Evolutionary conservation across 345 rosid species (phyloP), one percentile per base, ranked within the genome.

Genomic region (Hibiscus mutabilis): DNA sequence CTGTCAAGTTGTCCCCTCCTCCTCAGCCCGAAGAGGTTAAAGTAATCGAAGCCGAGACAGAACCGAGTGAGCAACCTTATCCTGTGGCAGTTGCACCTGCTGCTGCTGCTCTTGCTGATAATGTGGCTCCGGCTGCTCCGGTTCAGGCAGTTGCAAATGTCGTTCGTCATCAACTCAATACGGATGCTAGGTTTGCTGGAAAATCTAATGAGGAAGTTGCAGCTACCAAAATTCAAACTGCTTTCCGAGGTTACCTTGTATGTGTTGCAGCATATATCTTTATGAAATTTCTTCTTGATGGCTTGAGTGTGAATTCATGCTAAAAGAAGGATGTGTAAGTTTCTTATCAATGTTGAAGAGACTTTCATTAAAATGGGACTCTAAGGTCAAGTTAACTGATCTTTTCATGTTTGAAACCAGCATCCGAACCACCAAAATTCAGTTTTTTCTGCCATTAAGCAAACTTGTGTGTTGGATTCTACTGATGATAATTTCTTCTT

Each of bases 241-340:
- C 93, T 22, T 90, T 92, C 77, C 87, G 97, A 70, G 97, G 90
- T 49, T 89, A 90, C 70, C 60, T 86, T 97, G 99, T 92, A 80
- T 53, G 80, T 60, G 55, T 51, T 70, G 8, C 44, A 14, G 3
- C 18, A 31, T 7, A 31, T 3, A n/a, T 33, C 24, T 61, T 61
- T 33, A n/a, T 61, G 47, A n/a, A 60, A 16, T 24, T 16, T 60
- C 6, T 29, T 31, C 13, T 33, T 16, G 66, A 60, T 60, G 13
- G 24, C 24, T 49, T 67, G 42, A 67, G 35, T 13, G 16, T 35
- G 46, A 61, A n/a, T 61, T 35, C 14, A 42, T 42, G 1, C 46
- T 42, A 42, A 0, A 10, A 42, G 46, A 42, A 42, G 46, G 0
- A 11, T 42, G 9, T 42, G 46, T 42, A 10, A 42, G 14, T 42